Evolutionary conservation across 331 rosid genomes (phyloP), one percentile per base, ranked within the genome.

Genomic region (Telfairia occidentalis): DNA sequence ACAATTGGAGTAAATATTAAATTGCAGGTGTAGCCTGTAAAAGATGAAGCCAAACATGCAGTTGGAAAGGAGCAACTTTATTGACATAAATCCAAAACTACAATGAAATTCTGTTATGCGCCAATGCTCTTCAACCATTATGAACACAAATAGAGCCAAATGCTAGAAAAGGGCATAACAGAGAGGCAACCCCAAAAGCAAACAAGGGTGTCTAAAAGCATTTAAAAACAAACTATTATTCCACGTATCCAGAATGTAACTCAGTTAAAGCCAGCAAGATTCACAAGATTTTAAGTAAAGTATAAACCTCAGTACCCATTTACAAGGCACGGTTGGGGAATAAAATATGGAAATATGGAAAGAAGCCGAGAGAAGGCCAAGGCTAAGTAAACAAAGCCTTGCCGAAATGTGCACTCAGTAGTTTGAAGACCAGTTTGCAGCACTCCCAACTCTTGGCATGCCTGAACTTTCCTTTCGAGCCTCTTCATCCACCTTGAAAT

Each of bases 361-460:
- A 58, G 80, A 88, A 81, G 77, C 76, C 58, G 63, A 45, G 55
- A 24, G 76, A 43, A 70, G 74, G 72, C 74, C 34, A 66, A 66
- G 73, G 34, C 73, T 71, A 74, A 61, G 35, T 82, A 32, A 80
- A 77, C 58, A 55, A 67, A 78, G 80, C 79, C 81, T 34, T 23
- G 60, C 69, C 60, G 28, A 69, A 75, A 34, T 13, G 76, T 38
- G 78, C 76, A 78, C 80, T 90, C 86, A 95, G 65, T 83, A 90
- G 82, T 88, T 74, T 53, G 88, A 9, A 5, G 97, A 87, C 99
- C 99, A 95, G 84, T 95, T 87, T 76, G 97, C 93, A 57, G 99
- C 93, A 86, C 99, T 95, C 77, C 97, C 99, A 50, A 95, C 97
- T 82, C 99, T 86, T 0, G 99, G 96, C 89, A 95, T 92, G 80